These are phyloP conservation scores for Leccinum truebloodii DNA, from an alignment of 768 basidiomycete genomes.

Conservation along the genomic window DNA sequence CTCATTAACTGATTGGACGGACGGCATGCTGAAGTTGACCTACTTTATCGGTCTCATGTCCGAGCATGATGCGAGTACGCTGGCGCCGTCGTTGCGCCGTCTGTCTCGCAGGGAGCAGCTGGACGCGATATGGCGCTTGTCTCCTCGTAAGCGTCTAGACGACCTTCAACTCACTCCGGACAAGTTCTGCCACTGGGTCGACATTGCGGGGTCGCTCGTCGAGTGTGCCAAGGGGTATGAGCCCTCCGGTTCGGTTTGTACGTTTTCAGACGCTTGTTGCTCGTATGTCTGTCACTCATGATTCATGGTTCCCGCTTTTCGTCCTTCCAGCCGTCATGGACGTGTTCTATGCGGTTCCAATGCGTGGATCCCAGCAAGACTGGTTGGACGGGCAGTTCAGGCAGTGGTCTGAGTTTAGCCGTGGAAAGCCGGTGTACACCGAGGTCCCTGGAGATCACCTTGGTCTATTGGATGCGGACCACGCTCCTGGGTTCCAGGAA, in stretches of 20 bases:
- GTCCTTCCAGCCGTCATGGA: conserved; percentile 14
- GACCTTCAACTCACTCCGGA: neutral
- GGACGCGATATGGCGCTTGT: neutral
- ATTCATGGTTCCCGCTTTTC: neutral
- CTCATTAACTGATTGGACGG: neutral
- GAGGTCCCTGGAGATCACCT: conserved; percentile 25
- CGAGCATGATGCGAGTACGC: neutral
- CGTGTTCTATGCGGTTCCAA: conserved; percentile 20
- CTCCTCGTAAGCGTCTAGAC: neutral
- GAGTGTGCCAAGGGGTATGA: neutral
- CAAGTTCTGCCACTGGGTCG: neutral
- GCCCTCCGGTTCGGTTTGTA: conserved; percentile 22
- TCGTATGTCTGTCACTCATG: neutral
- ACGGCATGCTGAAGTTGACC: neutral
- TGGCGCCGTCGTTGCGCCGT: neutral
- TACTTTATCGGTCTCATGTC: neutral
- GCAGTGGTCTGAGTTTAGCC: conserved; percentile 19
- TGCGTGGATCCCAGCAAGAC: conserved; percentile 18
- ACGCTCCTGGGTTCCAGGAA: conserved; percentile 25
- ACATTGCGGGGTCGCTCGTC: neutral
- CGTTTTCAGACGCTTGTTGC: neutral
- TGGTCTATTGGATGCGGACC: conserved; percentile 26
- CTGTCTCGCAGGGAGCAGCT: neutral
- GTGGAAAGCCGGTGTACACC: conserved; percentile 13
- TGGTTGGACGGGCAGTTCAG: conserved; percentile 24